Evolutionary conservation across 2,329 filamentous ascomycete species (phyloP), one percentile per base, ranked within the genome.

Genomic region (Chaetomium sp.): DNA sequence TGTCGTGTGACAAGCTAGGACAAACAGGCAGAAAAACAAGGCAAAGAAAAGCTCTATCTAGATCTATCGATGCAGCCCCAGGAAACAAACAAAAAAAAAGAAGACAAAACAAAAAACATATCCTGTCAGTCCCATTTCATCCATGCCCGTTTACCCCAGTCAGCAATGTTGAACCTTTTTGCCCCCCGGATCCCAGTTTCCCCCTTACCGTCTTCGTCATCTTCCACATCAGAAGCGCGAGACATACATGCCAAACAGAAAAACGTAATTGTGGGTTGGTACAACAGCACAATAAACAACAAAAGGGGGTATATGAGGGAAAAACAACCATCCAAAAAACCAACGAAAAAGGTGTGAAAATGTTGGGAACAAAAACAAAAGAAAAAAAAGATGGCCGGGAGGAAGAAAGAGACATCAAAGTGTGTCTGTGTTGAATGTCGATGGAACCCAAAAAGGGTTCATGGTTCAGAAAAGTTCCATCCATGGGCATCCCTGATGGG

Each of bases 1-100:
- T 52, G 49, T 49, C 53, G 57, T 40, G 49, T 44, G 45, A 27
- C 19, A 27, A 27, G 19, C 19, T 3, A 27, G 19, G 19, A 27
- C 19, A 27, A 27, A 27, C 3, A 27, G 19, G 19, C 19, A 27
- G 19, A 27, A 27, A 34, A 35, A 52, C 41, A 49, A 36, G 43
- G 45, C 27, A 49, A 49, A 10, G 37, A 32, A 51, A 56, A 50
- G 27, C 35, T 55, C 55, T 58, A 59, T 57, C 52, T 59, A 59
- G 12, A 38, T 51, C 48, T 48, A 47, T 55, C 45, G 34, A 43
- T 48, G 43, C 43, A 55, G 14, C 37, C 53, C 19, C 19, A 27
- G 2, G 19, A 27, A 27, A 27, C 42, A 51, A 49, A 32, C n/a
- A 45, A 38, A 38, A 38, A 38, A 38, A 38, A 38, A 38, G 12